Base-by-base conservation (phyloP, 805 yeast species). In the Ogataea pini region DNA sequence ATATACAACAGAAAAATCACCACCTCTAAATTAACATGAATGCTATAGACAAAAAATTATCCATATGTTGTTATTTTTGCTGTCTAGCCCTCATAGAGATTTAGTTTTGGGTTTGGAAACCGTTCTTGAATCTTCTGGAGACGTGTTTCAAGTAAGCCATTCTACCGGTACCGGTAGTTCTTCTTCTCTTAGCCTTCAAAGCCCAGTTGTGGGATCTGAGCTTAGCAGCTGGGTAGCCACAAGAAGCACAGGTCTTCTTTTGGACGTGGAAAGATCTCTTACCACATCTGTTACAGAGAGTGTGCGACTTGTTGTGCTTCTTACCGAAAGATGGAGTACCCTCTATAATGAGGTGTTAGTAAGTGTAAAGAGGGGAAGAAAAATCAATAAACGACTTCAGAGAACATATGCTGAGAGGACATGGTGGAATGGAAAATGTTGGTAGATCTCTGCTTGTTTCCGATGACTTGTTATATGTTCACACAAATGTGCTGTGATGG, bases 301-400 rank as follows among this genome's bases (percentile, higher is more conserved):
- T 86, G 89, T 94, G 99, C 75, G 98, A 86, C 83, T 94, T 94
- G 92, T 88, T 91, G 89, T 94, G 97, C 79, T 94, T 90, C 83
- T 92, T 92, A 85, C 99, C 99, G 85, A 89, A 86, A 77, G 97
- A 89, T 81, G 98, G 97, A 78, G 99, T 92, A 89, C 99, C 99
- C 90, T 92, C 96, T 82, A 68, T 62, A 57, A 54, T 50, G 9
- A 5, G 33, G 36, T 20, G 44, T 41, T 41, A 41, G 44, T 41
- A 55, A 53, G 42, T 70, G 67, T 39, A 12, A 19, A 32, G 71
- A 68, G 74, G 72, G 36, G 28, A 36, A 17, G 24, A 8, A 5
- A 34, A 34, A 22, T 8, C 7, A 22, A 22, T 22, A 8, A 22
- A 22, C 25, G 25, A 8, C 8, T 6, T 22, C 25, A 22, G 25